Percentiles rank a stretch among this genome's conserved stretches.
Conservation (phyloP, 495 filamentous ascomycete genomes). For the Aspergillus sparsus region DNA sequence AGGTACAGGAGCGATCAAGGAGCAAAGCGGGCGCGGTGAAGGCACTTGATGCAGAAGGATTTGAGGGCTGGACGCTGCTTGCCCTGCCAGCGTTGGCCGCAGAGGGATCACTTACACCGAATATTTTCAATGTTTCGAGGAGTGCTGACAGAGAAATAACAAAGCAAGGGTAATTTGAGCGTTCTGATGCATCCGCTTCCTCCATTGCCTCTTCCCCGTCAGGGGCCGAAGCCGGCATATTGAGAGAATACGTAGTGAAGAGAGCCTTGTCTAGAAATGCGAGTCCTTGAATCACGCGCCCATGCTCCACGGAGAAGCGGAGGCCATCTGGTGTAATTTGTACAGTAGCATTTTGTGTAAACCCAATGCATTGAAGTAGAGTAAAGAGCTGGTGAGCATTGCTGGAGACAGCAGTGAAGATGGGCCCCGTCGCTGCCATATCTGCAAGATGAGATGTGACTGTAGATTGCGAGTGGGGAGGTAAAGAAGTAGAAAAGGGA, state of each 20-base stretch:
- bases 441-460: constrained; percentile 8
- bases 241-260: constrained; percentile 79
- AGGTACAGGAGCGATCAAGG: constrained; percentile 75
- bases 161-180: constrained; percentile 56
- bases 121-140: constrained; percentile 92
- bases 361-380: constrained; percentile 85
- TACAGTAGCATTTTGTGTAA: constrained; percentile 77
- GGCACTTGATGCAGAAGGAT: constrained; percentile 53
- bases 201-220: constrained; percentile 39
- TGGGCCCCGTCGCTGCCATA: constrained; percentile 42
- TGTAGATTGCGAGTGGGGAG: constrained; percentile 9
- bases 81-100: constrained; percentile 47
- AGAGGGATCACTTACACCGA: constrained; percentile 73
- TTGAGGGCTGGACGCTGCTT: constrained; percentile 52
- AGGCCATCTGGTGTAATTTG: constrained; percentile 81
- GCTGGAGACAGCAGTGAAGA: constrained; percentile 82
- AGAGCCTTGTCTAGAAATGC: constrained; percentile 82
- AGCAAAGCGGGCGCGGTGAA: constrained; percentile 77
- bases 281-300: constrained; percentile 81
- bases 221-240: constrained; percentile 38
- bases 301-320: constrained; percentile 82
- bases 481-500: not conserved
- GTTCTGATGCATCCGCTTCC: constrained; percentile 36
- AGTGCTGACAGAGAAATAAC: constrained; percentile 84
- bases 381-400: constrained; percentile 86